Evolutionary conservation across 306 rosid species (phyloP).

Genomic region (Mimosa pudica): DNA sequence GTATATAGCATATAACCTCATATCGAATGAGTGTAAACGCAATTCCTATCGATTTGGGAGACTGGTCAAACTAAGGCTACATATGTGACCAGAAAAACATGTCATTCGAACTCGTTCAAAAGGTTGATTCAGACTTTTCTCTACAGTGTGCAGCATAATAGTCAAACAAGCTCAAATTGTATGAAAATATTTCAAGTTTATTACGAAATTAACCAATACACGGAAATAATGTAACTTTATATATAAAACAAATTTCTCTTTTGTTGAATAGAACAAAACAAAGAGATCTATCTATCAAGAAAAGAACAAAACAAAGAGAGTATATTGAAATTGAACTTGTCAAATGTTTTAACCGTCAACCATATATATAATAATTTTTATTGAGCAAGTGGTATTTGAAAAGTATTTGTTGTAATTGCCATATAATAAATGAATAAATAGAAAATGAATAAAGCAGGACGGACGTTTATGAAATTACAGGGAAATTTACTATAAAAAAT

Average conservation of each 20-base stretch:
- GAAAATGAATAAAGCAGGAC: too few species aligned
- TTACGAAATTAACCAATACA: not conserved
- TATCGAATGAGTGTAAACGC: not conserved
- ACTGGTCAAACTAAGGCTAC: not conserved
- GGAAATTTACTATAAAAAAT: not conserved
- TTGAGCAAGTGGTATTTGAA: not conserved
- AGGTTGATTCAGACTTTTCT: not conserved
- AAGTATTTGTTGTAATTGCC: not conserved
- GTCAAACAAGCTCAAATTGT: not conserved
- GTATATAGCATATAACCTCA: too few species aligned
- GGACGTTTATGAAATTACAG: not conserved
- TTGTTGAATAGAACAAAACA: too few species aligned
- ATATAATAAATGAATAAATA: not conserved
- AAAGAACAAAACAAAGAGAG: not conserved
- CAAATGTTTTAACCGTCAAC: not conserved
- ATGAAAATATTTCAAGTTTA: not conserved
- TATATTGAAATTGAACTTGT: not conserved
- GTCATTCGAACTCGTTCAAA: not conserved
- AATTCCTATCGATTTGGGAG: not conserved
- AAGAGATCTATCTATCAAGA: too few species aligned
- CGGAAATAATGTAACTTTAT: not conserved
- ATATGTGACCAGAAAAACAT: not conserved
- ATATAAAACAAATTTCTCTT: too few species aligned
- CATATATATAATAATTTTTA: too few species aligned
- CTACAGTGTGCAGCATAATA: not conserved